These are phyloP conservation scores for Albophoma yamanashiensis DNA, from an alignment of 2,329 filamentous ascomycete species.

Conservation along the genomic window DNA sequence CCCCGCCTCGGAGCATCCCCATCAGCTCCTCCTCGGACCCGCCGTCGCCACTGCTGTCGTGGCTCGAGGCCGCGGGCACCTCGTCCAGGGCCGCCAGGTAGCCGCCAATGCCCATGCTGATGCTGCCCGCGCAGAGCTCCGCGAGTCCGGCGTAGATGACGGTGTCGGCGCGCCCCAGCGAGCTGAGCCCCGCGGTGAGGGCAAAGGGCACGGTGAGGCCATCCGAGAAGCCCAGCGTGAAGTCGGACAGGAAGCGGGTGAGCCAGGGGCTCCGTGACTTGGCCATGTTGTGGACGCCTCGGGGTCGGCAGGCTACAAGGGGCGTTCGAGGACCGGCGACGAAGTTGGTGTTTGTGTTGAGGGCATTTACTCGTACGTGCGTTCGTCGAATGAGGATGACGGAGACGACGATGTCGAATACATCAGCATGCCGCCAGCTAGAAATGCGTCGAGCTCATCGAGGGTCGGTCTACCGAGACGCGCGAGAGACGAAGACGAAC, in stretches of 20 bases:
- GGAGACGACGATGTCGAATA: no score
- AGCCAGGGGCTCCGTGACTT: constrained; percentile 15
- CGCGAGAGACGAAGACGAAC: neutral
- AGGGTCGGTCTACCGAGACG: neutral
- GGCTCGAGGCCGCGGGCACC: constrained; percentile 3
- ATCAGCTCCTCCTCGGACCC: constrained; percentile 11
- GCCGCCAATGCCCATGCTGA: constrained; percentile 64
- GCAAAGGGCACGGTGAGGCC: constrained; percentile 68
- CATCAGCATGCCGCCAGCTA: neutral
- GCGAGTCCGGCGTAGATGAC: constrained; percentile 60
- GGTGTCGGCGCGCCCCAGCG: constrained; percentile 47
- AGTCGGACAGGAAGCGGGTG: constrained; percentile 44
- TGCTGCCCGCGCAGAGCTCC: constrained; percentile 59
- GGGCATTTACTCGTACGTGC: neutral
- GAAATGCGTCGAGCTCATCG: neutral
- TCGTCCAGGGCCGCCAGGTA: constrained; percentile 49
- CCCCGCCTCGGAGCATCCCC: constrained; percentile 13
- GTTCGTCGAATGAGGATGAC: neutral
- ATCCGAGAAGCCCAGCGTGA: constrained; percentile 64
- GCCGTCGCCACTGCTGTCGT: neutral
- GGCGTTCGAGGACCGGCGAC: neutral
- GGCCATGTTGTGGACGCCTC: constrained; percentile 5
- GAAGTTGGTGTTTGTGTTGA: neutral
- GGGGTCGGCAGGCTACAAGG: neutral
- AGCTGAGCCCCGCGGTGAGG: constrained; percentile 57